These are phyloP conservation scores for Sisymbrium altissimum DNA, from an alignment of 345 rosid genomes.

Conservation along the genomic window DNA sequence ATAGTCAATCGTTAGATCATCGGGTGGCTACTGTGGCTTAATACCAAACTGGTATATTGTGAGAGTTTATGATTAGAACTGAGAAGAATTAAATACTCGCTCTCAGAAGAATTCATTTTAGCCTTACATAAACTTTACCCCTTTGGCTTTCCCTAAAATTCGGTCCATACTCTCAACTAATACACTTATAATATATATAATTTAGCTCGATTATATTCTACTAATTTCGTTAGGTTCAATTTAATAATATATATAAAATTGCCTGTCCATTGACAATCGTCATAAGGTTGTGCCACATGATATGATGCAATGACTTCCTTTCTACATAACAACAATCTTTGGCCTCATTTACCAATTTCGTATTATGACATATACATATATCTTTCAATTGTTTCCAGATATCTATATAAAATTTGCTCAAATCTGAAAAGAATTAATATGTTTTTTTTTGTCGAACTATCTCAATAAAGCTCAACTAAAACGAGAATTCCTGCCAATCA, in stretches of 20 bases:
- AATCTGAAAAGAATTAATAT: background rate
- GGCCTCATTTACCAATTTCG: constrained; percentile 21
- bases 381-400: background rate
- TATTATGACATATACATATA: background rate
- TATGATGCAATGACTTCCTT: constrained; percentile 24
- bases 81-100: too few relatives aligned
- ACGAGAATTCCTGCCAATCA: background rate
- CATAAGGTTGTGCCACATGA: constrained; percentile 18
- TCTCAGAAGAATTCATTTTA: too few relatives aligned
- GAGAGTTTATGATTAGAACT: too few relatives aligned
- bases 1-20: too few relatives aligned
- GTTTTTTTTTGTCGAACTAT: background rate
- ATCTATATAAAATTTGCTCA: background rate
- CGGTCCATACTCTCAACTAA: constrained; percentile 1
- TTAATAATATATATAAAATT: background rate
- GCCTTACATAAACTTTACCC: too few relatives aligned
- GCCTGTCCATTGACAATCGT: constrained; percentile 5
- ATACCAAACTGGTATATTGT: too few relatives aligned
- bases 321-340: constrained; percentile 20
- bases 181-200: background rate
- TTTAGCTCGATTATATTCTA: background rate
- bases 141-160: background rate
- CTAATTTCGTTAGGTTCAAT: constrained; percentile 5
- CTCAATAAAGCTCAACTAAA: background rate
- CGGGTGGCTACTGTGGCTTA: too few relatives aligned